Percentiles rank a stretch among this genome's conserved stretches.
phyloP scores from a whole-genome alignment of 305 asterid species.

The Withania somnifera region DNA sequence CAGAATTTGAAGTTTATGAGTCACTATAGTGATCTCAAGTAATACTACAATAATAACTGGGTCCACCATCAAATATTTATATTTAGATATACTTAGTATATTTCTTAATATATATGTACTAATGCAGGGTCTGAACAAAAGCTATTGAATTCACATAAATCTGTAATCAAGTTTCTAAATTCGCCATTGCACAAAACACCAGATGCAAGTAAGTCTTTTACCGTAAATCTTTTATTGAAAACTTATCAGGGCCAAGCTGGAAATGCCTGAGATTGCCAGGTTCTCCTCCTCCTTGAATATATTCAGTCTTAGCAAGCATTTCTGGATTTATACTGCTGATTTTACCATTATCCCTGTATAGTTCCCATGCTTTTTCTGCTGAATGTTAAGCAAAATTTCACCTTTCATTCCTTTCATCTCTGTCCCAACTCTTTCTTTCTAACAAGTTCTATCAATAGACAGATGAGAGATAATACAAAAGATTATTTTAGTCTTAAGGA shows the following conservation, averaged over 20 bases:
- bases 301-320: not conserved
- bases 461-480: not conserved
- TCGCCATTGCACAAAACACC: too few relatives aligned
- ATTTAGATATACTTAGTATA: too few relatives aligned
- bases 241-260: not conserved
- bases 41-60: too few relatives aligned
- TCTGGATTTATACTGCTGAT: conserved; percentile 1
- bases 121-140: too few relatives aligned
- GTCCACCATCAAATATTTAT: too few relatives aligned
- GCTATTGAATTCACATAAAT: too few relatives aligned
- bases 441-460: not conserved
- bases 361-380: conserved; percentile 2
- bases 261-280: not conserved
- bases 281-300: not conserved
- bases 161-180: too few relatives aligned
- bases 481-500: too few relatives aligned
- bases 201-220: too few relatives aligned
- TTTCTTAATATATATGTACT: too few relatives aligned
- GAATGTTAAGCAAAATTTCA: not conserved
- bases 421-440: not conserved
- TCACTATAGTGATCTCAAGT: too few relatives aligned
- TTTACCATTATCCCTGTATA: not conserved
- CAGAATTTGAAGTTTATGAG: not conserved
- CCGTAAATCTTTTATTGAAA: too few relatives aligned
- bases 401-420: conserved; percentile 3